These are phyloP conservation scores for Colletotrichum liaoningense DNA, from an alignment of 2,329 filamentous ascomycete species.

Conservation along the genomic window DNA sequence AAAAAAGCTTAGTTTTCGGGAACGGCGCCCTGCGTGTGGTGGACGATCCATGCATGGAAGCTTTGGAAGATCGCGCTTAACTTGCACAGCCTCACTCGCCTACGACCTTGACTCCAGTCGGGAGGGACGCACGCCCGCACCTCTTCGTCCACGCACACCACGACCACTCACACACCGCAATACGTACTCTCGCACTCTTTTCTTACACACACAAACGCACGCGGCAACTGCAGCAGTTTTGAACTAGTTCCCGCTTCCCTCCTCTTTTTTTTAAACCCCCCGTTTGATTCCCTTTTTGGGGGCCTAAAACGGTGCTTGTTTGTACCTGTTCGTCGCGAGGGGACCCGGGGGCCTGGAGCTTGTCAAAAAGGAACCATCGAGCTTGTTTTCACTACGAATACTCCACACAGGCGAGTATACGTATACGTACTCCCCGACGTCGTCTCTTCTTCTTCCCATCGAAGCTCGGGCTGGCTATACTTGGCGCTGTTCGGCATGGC, in stretches of 20 bases:
- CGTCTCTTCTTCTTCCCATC: not conserved
- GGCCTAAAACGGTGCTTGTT: constrained; percentile 18
- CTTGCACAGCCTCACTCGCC: constrained; percentile 37
- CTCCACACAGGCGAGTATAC: constrained; percentile 4
- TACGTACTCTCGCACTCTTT: not conserved
- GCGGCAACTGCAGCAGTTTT: not conserved
- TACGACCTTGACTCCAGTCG: constrained; percentile 36
- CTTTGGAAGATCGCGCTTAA: constrained; percentile 35
- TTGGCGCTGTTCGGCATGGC: constrained; percentile 2
- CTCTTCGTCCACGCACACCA: constrained; percentile 1
- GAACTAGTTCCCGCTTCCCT: constrained; percentile 24
- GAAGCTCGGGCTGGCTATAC: no score
- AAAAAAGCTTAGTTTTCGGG: constrained; percentile 25
- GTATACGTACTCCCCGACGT: constrained; percentile 22
- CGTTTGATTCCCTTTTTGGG: not conserved
- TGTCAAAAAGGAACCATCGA: constrained; percentile 21
- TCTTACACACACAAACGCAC: not conserved
- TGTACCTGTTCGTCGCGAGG: constrained; percentile 35
- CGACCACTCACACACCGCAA: not conserved
- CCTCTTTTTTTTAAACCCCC: not conserved
- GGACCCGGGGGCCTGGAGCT: constrained; percentile 25
- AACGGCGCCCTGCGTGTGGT: constrained; percentile 21
- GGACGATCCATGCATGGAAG: constrained; percentile 36
- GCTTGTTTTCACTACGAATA: constrained; percentile 18
- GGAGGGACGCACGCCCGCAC: constrained; percentile 6